phyloP scores from a whole-genome alignment of 192 early-diverging fungal genomes.

The Phlyctochytrium planicorne region DNA sequence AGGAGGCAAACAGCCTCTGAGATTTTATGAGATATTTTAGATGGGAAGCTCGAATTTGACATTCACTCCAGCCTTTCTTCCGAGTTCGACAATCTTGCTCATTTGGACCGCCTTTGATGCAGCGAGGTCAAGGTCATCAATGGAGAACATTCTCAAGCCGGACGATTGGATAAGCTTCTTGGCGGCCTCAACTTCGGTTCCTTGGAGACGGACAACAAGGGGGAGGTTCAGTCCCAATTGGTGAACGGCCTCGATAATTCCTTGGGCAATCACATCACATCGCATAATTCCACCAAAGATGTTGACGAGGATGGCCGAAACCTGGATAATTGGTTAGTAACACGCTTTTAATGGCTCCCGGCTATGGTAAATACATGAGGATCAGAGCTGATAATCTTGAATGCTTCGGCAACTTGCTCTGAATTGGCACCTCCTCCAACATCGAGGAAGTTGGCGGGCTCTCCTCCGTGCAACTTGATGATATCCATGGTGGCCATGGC shows the following conservation, averaged over 20 bases:
- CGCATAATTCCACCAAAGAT: slow-evolving; percentile 99
- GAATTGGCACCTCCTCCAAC: slow-evolving; percentile 96
- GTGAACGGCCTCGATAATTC: slow-evolving; percentile 93
- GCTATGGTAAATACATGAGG: slow-evolving; percentile 42
- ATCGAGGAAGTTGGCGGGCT: slow-evolving; percentile 99
- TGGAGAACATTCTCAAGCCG: slow-evolving; percentile 87
- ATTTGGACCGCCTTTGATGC: slow-evolving; percentile 84
- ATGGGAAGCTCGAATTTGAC: slow-evolving; percentile 66
- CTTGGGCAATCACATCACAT: slow-evolving; percentile 97
- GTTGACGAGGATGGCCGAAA: slow-evolving; percentile 97
- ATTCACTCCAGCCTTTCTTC: slow-evolving; percentile 69
- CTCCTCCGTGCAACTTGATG: slow-evolving; percentile 98
- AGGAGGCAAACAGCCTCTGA: no score
- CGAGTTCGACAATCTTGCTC: slow-evolving; percentile 78
- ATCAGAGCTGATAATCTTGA: slow-evolving; percentile 98
- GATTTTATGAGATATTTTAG: no score
- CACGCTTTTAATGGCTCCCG: neutral
- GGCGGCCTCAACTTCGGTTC: slow-evolving; percentile 80
- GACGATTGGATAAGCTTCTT: slow-evolving; percentile 92
- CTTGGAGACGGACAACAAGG: slow-evolving; percentile 96
- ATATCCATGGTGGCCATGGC: slow-evolving; percentile 99
- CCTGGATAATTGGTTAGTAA: slow-evolving; percentile 14
- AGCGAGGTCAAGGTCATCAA: slow-evolving; percentile 95
- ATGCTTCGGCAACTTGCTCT: slow-evolving; percentile 96
- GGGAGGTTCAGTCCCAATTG: slow-evolving; percentile 90